Percentiles rank a stretch among this genome's conserved stretches.
phyloP scores from a whole-genome alignment of 805 yeast genomes.

The Ogataea sp. region DNA sequence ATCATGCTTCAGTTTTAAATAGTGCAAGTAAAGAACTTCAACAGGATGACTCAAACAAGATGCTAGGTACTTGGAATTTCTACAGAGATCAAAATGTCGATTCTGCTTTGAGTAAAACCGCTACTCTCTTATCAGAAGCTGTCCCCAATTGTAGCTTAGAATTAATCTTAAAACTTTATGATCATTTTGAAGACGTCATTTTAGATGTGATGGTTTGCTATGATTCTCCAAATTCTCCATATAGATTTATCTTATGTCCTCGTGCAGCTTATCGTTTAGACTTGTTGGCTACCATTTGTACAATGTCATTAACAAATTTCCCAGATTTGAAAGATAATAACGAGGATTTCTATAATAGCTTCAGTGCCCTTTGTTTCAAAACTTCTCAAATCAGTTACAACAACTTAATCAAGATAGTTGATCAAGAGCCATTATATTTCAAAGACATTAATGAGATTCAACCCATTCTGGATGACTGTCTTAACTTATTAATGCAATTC shows the following conservation, averaged over 20 bases:
- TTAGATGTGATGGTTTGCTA: background rate
- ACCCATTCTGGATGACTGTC: background rate
- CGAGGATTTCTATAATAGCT: background rate
- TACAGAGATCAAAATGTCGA: background rate
- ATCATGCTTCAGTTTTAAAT: background rate
- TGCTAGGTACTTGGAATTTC: background rate
- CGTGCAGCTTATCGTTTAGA: background rate
- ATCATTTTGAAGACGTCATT: constrained; percentile 1
- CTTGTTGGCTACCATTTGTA: background rate
- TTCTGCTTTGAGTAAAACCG: background rate
- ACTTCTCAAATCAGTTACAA: background rate
- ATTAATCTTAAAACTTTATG: background rate
- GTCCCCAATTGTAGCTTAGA: background rate
- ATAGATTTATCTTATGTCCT: background rate
- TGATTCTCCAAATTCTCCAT: background rate
- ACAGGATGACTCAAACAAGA: too few species aligned
- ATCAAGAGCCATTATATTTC: background rate
- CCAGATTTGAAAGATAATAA: background rate
- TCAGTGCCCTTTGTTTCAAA: background rate
- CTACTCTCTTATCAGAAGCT: background rate
- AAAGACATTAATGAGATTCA: background rate
- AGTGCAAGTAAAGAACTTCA: background rate
- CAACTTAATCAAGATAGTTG: background rate
- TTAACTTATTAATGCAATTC: background rate
- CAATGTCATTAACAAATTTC: background rate